phyloP scores from a whole-genome alignment of 768 basidiomycete genomes.

The Collybia nuda region DNA sequence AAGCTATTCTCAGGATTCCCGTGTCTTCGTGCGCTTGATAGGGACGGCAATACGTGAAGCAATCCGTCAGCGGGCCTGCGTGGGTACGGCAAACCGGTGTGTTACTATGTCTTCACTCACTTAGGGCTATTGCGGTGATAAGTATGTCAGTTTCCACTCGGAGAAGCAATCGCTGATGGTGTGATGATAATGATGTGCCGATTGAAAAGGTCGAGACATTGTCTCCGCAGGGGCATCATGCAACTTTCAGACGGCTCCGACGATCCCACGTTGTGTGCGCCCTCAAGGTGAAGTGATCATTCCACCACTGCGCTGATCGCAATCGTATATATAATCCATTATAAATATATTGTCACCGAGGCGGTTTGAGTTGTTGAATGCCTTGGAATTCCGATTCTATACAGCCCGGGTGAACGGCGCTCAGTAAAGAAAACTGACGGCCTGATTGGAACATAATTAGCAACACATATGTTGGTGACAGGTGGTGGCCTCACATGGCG shows the following conservation, averaged over 20 bases:
- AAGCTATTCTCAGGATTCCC: slow-evolving; percentile 14
- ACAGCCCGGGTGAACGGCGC: no score
- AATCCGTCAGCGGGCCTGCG: slow-evolving; percentile 10
- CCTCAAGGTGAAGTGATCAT: slow-evolving; percentile 10
- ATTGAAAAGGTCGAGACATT: slow-evolving; percentile 4
- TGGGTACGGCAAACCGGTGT: slow-evolving; percentile 10
- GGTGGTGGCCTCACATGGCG: background rate
- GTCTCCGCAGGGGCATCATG: slow-evolving; percentile 8
- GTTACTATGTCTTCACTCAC: slow-evolving; percentile 6
- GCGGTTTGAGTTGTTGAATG: no score
- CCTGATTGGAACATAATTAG: background rate
- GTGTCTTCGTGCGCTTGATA: slow-evolving; percentile 11
- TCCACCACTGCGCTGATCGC: no score
- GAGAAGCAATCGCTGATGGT: no score
- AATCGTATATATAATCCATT: no score
- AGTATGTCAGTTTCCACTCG: slow-evolving; percentile 6
- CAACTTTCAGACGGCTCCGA: slow-evolving; percentile 17
- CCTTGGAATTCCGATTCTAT: no score
- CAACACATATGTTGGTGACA: background rate
- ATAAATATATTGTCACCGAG: no score
- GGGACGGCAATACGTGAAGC: slow-evolving; percentile 5
- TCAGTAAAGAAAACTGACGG: no score
- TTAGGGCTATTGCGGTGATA: slow-evolving; percentile 9
- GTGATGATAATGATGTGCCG: slow-evolving; percentile 13
- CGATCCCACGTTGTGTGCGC: slow-evolving; percentile 27